These are phyloP conservation scores for Gonapodya sp. DNA, from an alignment of 192 early-diverging fungal genomes.

Conservation along the genomic window DNA sequence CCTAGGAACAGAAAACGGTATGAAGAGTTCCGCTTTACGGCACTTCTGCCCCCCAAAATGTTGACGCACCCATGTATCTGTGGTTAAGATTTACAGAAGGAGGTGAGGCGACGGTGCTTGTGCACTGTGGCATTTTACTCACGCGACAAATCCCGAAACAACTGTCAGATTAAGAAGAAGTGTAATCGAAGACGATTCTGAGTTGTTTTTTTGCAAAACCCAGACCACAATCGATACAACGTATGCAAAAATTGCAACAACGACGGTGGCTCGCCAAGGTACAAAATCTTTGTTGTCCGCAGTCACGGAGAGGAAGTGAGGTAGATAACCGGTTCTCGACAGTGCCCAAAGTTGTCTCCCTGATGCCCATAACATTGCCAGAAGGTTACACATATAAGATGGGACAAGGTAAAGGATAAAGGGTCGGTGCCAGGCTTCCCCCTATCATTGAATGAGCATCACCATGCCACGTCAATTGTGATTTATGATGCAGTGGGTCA, in stretches of 20 bases:
- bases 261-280: slow-evolving; percentile 10
- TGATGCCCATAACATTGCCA: slow-evolving; percentile 15
- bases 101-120: too few species aligned
- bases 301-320: not conserved
- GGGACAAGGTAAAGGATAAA: slow-evolving; percentile 7
- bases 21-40: not conserved
- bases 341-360: slow-evolving; percentile 13
- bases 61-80: not conserved
- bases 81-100: too few species aligned
- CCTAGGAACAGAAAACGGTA: not conserved
- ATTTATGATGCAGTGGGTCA: too few species aligned
- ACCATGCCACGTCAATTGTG: not conserved
- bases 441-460: not conserved
- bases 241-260: not conserved
- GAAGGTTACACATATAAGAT: not conserved
- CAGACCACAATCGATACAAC: not conserved
- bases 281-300: not conserved
- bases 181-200: not conserved
- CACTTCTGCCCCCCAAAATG: too few species aligned
- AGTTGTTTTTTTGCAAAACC: not conserved
- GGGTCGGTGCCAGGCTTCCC: not conserved
- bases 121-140: not conserved
- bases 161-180: not conserved
- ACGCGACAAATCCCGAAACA: not conserved
- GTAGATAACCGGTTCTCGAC: slow-evolving; percentile 12